A percentile compares a stretch with the other conserved stretches of the same genome.
These are phyloP conservation scores for Mrakia frigida DNA, from an alignment of 768 basidiomycete genomes.

Conservation along the genomic window DNA sequence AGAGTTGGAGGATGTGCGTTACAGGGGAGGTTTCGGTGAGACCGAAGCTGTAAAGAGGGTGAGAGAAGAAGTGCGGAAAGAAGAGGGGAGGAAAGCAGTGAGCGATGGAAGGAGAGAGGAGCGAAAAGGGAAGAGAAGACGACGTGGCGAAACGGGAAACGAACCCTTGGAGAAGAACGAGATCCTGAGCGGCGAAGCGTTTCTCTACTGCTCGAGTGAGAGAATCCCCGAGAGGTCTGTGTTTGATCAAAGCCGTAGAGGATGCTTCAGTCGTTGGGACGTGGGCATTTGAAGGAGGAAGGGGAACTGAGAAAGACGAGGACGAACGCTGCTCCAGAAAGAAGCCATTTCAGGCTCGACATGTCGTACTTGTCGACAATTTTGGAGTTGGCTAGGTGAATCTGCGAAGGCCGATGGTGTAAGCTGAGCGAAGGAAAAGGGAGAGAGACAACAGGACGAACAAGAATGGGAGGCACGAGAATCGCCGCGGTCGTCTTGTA, in stretches of 20 bases:
- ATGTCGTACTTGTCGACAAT: slow-evolving; percentile 62
- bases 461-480: slow-evolving; percentile 49
- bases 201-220: slow-evolving; percentile 53
- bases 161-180: slow-evolving; percentile 21
- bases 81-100: background rate
- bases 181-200: slow-evolving; percentile 38
- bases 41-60: slow-evolving; percentile 51
- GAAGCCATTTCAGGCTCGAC: slow-evolving; percentile 54
- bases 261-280: too few species aligned
- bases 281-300: too few species aligned
- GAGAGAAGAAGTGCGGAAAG: background rate
- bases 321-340: slow-evolving; percentile 64
- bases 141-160: background rate
- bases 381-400: slow-evolving; percentile 30
- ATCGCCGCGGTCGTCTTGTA: slow-evolving; percentile 59
- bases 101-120: background rate
- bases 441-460: background rate
- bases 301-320: background rate
- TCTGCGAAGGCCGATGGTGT: background rate
- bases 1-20: slow-evolving; percentile 53
- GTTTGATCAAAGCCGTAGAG: too few species aligned
- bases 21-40: slow-evolving; percentile 79
- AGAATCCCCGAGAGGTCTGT: slow-evolving; percentile 58
- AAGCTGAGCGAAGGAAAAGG: background rate
- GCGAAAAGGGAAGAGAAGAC: background rate